These are phyloP conservation scores for Alternaria sp. DNA, from an alignment of 2,329 filamentous ascomycete species.

Conservation along the genomic window DNA sequence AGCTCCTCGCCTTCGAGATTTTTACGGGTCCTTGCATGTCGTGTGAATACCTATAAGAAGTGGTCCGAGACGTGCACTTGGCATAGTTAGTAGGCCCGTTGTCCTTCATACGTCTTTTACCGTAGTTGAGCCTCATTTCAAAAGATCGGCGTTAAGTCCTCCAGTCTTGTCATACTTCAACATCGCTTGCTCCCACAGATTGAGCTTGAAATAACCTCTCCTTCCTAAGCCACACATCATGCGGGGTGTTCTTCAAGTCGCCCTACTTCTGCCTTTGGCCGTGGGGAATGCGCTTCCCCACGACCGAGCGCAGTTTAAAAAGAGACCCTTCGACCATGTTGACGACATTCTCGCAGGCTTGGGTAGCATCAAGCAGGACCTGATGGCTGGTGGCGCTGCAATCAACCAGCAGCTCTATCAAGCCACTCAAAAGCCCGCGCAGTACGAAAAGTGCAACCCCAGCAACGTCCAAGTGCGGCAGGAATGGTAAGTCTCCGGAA, in stretches of 20 bases:
- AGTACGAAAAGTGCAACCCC: conserved; percentile 43
- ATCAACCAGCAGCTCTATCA: conserved; percentile 32
- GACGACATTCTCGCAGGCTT: background rate
- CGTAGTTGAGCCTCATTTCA: background rate
- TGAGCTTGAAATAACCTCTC: background rate
- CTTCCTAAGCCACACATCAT: background rate
- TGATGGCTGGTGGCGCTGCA: conserved; percentile 26
- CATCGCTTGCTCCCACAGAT: background rate
- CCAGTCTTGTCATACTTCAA: background rate
- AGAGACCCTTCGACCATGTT: background rate
- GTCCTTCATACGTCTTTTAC: background rate
- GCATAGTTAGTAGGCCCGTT: background rate
- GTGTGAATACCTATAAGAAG: background rate
- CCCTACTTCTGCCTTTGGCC: background rate
- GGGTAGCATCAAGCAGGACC: conserved; percentile 11
- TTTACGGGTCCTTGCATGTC: background rate
- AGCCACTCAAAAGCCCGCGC: conserved; percentile 19
- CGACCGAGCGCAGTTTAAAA: background rate
- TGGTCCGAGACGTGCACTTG: background rate
- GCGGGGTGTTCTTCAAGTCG: background rate
- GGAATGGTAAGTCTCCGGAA: conserved; percentile 48
- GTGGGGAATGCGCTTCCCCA: background rate
- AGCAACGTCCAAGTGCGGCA: conserved; percentile 48
- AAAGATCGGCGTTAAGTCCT: background rate
- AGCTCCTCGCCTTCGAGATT: background rate